Evolutionary conservation across 2,329 filamentous ascomycete species (phyloP).

Genomic region (Nothophoma quercina): DNA sequence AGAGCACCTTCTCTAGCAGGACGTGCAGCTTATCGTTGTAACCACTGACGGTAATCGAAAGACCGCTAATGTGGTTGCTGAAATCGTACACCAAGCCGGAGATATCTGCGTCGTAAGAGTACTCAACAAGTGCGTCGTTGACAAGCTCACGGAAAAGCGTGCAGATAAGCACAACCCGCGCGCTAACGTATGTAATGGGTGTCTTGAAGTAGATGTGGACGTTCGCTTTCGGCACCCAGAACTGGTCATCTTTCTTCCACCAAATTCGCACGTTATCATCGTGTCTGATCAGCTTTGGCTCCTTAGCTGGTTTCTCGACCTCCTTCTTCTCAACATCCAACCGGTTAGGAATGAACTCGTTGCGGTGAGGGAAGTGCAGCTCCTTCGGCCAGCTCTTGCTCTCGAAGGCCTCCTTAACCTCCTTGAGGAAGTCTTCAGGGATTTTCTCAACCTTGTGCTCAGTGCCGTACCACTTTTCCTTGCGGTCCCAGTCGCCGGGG

Average conservation of each 20-base stretch:
- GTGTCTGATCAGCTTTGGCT: slow-evolving; percentile 84
- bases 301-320: slow-evolving; percentile 74
- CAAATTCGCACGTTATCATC: slow-evolving; percentile 82
- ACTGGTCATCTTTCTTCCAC: slow-evolving; percentile 98
- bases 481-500: slow-evolving; percentile 83
- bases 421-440: slow-evolving; percentile 74
- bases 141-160: slow-evolving; percentile 86
- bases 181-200: slow-evolving; percentile 79
- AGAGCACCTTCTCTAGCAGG: slow-evolving; percentile 85
- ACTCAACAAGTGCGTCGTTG: slow-evolving; percentile 86
- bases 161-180: slow-evolving; percentile 78
- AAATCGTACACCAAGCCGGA: slow-evolving; percentile 87
- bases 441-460: slow-evolving; percentile 88
- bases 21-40: slow-evolving; percentile 98
- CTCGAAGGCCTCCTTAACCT: slow-evolving; percentile 70
- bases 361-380: slow-evolving; percentile 87
- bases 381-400: slow-evolving; percentile 69
- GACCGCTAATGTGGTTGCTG: slow-evolving; percentile 72
- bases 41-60: slow-evolving; percentile 81
- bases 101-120: slow-evolving; percentile 94
- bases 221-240: slow-evolving; percentile 96
- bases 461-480: slow-evolving; percentile 97
- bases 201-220: slow-evolving; percentile 82
- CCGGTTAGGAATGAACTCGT: slow-evolving; percentile 93
- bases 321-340: slow-evolving; percentile 96